A percentile compares a stretch with the other conserved stretches of the same genome.
Evolutionary conservation across 163 green algal genomes (phyloP).

Genomic region (Scenedesmus sp.): DNA sequence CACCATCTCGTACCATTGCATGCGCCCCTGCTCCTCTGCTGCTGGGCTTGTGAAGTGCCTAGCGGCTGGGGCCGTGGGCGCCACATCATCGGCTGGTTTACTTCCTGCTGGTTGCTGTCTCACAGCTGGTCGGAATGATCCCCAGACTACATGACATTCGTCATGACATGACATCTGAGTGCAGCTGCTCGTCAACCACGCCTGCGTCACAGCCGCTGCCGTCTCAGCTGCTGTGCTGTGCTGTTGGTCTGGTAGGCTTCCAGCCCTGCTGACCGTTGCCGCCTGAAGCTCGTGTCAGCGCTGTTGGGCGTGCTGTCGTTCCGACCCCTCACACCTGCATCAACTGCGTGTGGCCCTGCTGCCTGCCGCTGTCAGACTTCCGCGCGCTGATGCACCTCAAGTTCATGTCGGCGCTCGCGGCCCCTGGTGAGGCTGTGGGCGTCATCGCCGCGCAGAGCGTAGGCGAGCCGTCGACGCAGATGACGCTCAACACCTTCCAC

Average conservation of each 20-base stretch:
- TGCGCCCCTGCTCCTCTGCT: not conserved
- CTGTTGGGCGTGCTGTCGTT: too few relatives aligned
- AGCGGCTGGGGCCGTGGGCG: not conserved
- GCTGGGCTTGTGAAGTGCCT: not conserved
- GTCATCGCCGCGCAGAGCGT: conserved; percentile 95
- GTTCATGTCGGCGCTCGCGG: conserved; percentile 86
- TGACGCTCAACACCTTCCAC: conserved; percentile 97
- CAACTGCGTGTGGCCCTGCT: too few relatives aligned
- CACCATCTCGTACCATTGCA: too few relatives aligned
- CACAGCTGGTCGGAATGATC: not conserved
- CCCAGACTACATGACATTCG: not conserved
- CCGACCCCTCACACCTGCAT: too few relatives aligned
- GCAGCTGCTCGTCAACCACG: not conserved
- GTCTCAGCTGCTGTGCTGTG: too few relatives aligned
- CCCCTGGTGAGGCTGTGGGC: conserved; percentile 93
- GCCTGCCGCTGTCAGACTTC: conserved; percentile 65
- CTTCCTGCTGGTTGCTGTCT: not conserved
- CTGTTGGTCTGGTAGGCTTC: not conserved
- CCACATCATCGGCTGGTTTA: not conserved
- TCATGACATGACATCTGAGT: not conserved
- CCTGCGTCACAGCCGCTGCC: too few relatives aligned
- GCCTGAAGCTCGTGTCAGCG: too few relatives aligned
- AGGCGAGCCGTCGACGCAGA: conserved; percentile 89
- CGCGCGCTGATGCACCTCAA: conserved; percentile 88
- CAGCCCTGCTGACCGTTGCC: too few relatives aligned